A percentile compares a stretch with the other conserved stretches of the same genome.
Conservation (phyloP, 805 yeast genomes). For the Nakazawaea wickerhamii region DNA sequence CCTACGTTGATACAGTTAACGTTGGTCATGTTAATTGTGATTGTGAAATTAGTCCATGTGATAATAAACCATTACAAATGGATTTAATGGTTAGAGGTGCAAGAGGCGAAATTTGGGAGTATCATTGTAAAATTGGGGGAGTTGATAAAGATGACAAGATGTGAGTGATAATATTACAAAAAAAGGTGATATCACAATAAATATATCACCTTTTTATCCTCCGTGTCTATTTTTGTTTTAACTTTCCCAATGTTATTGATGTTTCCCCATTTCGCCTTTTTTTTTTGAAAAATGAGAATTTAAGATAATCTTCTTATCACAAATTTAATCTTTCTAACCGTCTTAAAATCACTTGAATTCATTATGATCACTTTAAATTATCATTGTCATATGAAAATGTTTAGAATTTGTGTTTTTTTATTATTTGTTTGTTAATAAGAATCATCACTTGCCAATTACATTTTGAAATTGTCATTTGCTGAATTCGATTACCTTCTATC, state of each 20-base stretch:
- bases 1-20: slow-evolving; percentile 34
- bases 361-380: too few species aligned
- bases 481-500: background rate
- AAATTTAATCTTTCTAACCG: too few species aligned
- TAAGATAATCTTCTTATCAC: background rate
- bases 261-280: background rate
- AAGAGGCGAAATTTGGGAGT: slow-evolving; percentile 25
- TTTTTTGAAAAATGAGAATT: background rate
- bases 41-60: slow-evolving; percentile 25
- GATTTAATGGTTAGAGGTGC: slow-evolving; percentile 34
- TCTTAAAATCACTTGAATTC: too few species aligned
- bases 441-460: too few species aligned
- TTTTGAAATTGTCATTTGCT: background rate
- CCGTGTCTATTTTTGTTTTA: slow-evolving; percentile 6
- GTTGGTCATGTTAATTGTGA: slow-evolving; percentile 32
- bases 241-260: slow-evolving; percentile 4
- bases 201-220: slow-evolving; percentile 2
- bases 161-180: background rate
- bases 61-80: slow-evolving; percentile 19
- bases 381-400: too few species aligned
- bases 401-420: too few species aligned
- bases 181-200: background rate
- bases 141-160: slow-evolving; percentile 1
- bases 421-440: too few species aligned
- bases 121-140: slow-evolving; percentile 16